phyloP scores from a whole-genome alignment of 345 rosid species.

The Citrus sinensis region DNA sequence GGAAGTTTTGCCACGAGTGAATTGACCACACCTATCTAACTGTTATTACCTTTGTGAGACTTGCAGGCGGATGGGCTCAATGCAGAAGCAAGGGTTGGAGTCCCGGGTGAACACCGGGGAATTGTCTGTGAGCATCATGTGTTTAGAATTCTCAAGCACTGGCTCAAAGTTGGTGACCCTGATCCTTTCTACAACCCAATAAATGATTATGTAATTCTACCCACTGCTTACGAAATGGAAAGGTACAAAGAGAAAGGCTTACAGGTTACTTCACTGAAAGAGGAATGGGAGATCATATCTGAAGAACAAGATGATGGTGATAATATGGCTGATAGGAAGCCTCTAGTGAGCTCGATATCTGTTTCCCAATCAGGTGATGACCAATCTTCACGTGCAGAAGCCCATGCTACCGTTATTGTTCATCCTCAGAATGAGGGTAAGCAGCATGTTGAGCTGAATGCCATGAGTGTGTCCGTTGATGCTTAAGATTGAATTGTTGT shows the following conservation, averaged over 20 bases:
- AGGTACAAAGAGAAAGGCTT: slow-evolving; percentile 58
- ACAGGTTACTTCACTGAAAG: slow-evolving; percentile 75
- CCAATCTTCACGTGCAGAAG: slow-evolving; percentile 43
- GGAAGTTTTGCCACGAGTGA: neutral
- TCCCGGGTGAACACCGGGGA: slow-evolving; percentile 93
- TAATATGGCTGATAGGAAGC: slow-evolving; percentile 19
- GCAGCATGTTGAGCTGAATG: slow-evolving; percentile 71
- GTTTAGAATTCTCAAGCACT: slow-evolving; percentile 77
- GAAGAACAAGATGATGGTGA: slow-evolving; percentile 27
- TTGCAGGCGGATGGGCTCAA: slow-evolving; percentile 86
- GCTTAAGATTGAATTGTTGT: slow-evolving; percentile 22
- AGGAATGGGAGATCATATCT: slow-evolving; percentile 83
- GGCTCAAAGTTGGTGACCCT: slow-evolving; percentile 77
- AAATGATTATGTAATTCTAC: slow-evolving; percentile 83
- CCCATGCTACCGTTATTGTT: slow-evolving; percentile 55
- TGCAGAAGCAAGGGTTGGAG: slow-evolving; percentile 92
- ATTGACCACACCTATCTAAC: neutral
- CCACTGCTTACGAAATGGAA: slow-evolving; percentile 63
- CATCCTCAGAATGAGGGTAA: slow-evolving; percentile 57
- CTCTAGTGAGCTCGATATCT: slow-evolving; percentile 48
- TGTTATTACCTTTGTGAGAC: neutral
- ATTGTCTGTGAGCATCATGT: slow-evolving; percentile 85
- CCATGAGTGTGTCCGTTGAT: slow-evolving; percentile 71
- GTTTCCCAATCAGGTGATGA: slow-evolving; percentile 39
- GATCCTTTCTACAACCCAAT: slow-evolving; percentile 92